These are phyloP conservation scores for Colletotrichum spinosum DNA, from an alignment of 2,329 filamentous ascomycete genomes.

Conservation along the genomic window DNA sequence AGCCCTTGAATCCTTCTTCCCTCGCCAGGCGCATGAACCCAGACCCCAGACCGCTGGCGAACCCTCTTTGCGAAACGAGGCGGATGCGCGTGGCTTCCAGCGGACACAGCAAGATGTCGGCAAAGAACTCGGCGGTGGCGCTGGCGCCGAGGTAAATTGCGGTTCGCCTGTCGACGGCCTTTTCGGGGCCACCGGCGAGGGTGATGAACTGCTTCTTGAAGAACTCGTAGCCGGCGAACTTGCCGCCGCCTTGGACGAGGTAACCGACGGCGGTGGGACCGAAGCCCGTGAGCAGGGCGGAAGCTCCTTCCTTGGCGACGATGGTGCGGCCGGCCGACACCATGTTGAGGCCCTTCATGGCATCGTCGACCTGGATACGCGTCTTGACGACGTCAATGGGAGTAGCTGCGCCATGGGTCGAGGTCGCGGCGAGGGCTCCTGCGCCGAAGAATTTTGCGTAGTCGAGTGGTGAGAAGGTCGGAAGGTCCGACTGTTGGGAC, in stretches of 20 bases:
- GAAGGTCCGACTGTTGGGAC: slow-evolving; percentile 45
- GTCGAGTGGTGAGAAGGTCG: slow-evolving; percentile 55
- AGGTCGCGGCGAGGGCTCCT: slow-evolving; percentile 63
- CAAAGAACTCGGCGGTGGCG: slow-evolving; percentile 77
- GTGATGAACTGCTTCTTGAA: slow-evolving; percentile 92
- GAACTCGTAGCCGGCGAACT: slow-evolving; percentile 93
- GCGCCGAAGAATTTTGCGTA: slow-evolving; percentile 66
- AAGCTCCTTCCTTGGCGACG: slow-evolving; percentile 81
- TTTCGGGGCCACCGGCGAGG: slow-evolving; percentile 66
- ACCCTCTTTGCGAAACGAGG: slow-evolving; percentile 84
- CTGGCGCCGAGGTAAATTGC: slow-evolving; percentile 79
- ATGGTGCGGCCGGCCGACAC: slow-evolving; percentile 83
- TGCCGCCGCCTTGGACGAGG: slow-evolving; percentile 89
- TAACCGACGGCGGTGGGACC: slow-evolving; percentile 89
- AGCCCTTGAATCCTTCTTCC: slow-evolving; percentile 81
- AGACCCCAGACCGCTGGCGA: slow-evolving; percentile 76
- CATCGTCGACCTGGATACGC: slow-evolving; percentile 88
- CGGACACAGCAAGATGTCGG: slow-evolving; percentile 87
- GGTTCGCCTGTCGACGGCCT: slow-evolving; percentile 58
- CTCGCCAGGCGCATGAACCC: slow-evolving; percentile 82
- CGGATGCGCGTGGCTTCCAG: slow-evolving; percentile 86
- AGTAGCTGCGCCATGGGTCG: slow-evolving; percentile 64
- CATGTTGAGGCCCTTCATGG: slow-evolving; percentile 86
- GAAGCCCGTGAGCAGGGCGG: slow-evolving; percentile 84
- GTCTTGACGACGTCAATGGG: slow-evolving; percentile 84